These are phyloP conservation scores for Ophiostoma populinum DNA, from an alignment of 2,329 filamentous ascomycete genomes.

Conservation along the genomic window DNA sequence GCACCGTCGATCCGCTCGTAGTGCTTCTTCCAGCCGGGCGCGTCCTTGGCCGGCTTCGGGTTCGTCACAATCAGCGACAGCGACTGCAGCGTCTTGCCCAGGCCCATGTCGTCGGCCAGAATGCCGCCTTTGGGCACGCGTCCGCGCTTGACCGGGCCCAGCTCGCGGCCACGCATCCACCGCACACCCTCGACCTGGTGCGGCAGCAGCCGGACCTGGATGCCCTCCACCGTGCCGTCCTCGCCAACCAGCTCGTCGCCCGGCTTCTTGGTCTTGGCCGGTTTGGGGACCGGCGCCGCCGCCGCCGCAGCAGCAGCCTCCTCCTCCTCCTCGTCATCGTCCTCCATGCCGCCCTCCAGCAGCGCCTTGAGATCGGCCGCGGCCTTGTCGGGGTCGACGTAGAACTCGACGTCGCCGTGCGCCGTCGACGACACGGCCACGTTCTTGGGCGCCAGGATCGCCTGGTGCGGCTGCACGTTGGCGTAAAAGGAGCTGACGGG, in stretches of 20 bases:
- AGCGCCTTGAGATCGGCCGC: constrained; percentile 63
- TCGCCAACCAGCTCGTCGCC: constrained; percentile 17
- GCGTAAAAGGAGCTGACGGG: constrained; percentile 13
- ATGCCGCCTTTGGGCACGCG: constrained; percentile 81
- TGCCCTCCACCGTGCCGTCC: constrained; percentile 48
- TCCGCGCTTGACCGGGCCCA: constrained; percentile 67
- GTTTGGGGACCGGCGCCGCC: constrained; percentile 22
- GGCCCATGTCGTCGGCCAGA: constrained; percentile 89
- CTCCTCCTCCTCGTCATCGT: constrained; percentile 26
- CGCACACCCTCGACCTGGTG: constrained; percentile 88
- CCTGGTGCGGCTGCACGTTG: constrained; percentile 9
- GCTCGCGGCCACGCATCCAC: constrained; percentile 91
- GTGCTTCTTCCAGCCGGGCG: constrained; percentile 48
- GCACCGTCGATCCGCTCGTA: constrained; percentile 53
- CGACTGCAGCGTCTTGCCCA: constrained; percentile 92
- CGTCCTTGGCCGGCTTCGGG: constrained; percentile 43
- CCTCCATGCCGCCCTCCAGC: constrained; percentile 67
- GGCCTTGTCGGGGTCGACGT: constrained; percentile 55
- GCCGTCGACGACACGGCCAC: background rate
- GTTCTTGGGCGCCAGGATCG: background rate
- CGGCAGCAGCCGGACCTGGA: constrained; percentile 75
- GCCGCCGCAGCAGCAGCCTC: background rate
- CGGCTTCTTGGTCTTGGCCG: constrained; percentile 39
- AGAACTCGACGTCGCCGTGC: constrained; percentile 21
- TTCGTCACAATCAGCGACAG: constrained; percentile 79